A percentile compares a stretch with the other conserved stretches of the same genome.
Evolutionary conservation across 1,139 yeast species (phyloP).

Genomic region (Yamadazyma sp.): DNA sequence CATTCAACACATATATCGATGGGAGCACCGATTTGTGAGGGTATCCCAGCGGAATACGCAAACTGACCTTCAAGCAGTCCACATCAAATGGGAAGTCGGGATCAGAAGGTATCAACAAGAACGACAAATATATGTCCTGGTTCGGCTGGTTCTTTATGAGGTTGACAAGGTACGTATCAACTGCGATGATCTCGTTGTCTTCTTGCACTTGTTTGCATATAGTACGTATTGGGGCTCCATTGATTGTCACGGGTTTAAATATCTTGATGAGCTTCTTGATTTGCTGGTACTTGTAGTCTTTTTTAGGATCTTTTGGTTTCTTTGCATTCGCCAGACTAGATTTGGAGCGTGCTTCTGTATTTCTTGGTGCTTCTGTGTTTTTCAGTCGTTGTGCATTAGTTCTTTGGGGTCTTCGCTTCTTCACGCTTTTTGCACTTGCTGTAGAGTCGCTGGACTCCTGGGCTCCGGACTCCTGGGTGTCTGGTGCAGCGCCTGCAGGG

Average conservation of each 20-base stretch:
- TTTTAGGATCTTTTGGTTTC: conserved; percentile 15
- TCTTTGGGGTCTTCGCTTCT: neutral
- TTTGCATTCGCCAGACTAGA: no score
- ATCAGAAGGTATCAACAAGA: conserved; percentile 55
- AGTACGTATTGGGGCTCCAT: conserved; percentile 25
- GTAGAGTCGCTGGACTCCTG: no score
- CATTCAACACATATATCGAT: conserved; percentile 54
- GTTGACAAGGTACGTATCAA: conserved; percentile 18
- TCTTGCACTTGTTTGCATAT: conserved; percentile 19
- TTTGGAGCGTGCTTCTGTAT: no score
- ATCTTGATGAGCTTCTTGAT: conserved; percentile 28
- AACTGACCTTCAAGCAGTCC: conserved; percentile 46
- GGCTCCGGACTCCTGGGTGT: no score
- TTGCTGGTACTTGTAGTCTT: conserved; percentile 22
- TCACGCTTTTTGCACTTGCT: no score
- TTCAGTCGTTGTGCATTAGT: neutral
- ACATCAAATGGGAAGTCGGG: conserved; percentile 76
- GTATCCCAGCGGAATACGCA: conserved; percentile 56
- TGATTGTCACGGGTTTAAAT: conserved; percentile 33
- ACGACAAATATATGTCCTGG: conserved; percentile 32
- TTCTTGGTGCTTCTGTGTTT: no score
- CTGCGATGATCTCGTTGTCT: conserved; percentile 7
- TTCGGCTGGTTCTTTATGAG: conserved; percentile 19
- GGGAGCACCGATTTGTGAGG: conserved; percentile 47
- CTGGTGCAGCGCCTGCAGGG: neutral